Evolutionary conservation across 805 yeast species (phyloP).

Genomic region (Osmozyma mogii): DNA sequence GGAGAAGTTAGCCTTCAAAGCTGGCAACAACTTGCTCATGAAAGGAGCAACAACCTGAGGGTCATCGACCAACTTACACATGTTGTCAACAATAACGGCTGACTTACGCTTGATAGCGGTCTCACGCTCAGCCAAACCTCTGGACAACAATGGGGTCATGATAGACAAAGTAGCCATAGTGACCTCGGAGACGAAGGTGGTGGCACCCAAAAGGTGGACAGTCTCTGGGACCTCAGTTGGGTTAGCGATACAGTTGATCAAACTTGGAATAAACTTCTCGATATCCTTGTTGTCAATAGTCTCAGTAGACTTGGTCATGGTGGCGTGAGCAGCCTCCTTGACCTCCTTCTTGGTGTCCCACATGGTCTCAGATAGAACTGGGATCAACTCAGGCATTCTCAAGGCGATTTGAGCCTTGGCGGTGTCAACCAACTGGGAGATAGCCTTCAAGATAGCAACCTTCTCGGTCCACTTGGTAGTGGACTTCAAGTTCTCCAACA

Average conservation of each 20-base stretch:
- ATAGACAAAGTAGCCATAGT: slow-evolving; percentile 98
- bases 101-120: slow-evolving; percentile 99
- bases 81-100: slow-evolving; percentile 99
- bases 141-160: slow-evolving; percentile 97
- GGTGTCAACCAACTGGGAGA: slow-evolving; percentile 81
- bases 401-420: slow-evolving; percentile 95
- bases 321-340: slow-evolving; percentile 90
- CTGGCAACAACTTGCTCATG: slow-evolving; percentile 91
- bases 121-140: slow-evolving; percentile 99
- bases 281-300: slow-evolving; percentile 99
- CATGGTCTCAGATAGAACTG: slow-evolving; percentile 98
- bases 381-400: slow-evolving; percentile 99
- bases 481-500: slow-evolving; percentile 57
- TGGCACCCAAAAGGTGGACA: slow-evolving; percentile 98
- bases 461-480: slow-evolving; percentile 98
- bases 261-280: slow-evolving; percentile 96
- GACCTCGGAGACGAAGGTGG: slow-evolving; percentile 98
- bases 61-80: slow-evolving; percentile 99
- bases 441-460: slow-evolving; percentile 79
- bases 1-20: slow-evolving; percentile 86
- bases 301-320: slow-evolving; percentile 94
- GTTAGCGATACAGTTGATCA: slow-evolving; percentile 92
- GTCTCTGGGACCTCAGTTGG: slow-evolving; percentile 98
- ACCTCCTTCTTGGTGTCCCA: slow-evolving; percentile 99
- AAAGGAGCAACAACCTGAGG: slow-evolving; percentile 99